Conservation (phyloP, 2,329 filamentous ascomycete genomes). For the Trichophyton verrucosum region DNA sequence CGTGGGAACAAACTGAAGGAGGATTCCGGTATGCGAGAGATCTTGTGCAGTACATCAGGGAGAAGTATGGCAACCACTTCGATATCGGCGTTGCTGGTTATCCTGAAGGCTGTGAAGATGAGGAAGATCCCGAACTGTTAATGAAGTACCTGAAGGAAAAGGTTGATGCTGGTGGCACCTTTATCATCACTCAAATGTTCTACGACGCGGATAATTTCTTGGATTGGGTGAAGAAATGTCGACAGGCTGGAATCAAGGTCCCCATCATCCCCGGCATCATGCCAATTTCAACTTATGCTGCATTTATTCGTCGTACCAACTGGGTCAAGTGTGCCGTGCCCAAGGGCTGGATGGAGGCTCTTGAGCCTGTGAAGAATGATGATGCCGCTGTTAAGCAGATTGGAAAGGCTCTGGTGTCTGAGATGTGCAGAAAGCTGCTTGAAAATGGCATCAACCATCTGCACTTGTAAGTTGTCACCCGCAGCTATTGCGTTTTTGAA, state of each 20-base stretch:
- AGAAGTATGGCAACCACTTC: conserved; percentile 76
- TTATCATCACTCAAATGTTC: conserved; percentile 98
- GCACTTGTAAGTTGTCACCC: conserved; percentile 55
- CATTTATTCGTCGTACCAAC: conserved; percentile 77
- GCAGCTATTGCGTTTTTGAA: neutral
- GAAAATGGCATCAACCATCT: conserved; percentile 72
- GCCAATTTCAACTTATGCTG: conserved; percentile 89
- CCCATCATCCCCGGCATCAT: conserved; percentile 81
- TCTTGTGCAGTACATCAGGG: conserved; percentile 69
- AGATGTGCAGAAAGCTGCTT: conserved; percentile 80
- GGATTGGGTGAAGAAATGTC: conserved; percentile 75
- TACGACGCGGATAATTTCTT: conserved; percentile 96
- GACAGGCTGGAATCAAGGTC: conserved; percentile 68
- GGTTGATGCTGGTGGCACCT: conserved; percentile 82
- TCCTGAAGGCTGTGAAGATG: conserved; percentile 89
- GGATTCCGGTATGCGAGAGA: conserved; percentile 89
- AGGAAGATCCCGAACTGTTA: conserved; percentile 70
- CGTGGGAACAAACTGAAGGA: conserved; percentile 77
- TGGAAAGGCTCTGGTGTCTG: conserved; percentile 72
- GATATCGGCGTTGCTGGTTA: conserved; percentile 97
- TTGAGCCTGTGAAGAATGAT: conserved; percentile 94
- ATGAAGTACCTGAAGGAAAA: conserved; percentile 94
- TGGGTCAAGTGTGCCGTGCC: conserved; percentile 85
- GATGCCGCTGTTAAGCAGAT: conserved; percentile 84
- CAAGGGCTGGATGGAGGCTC: conserved; percentile 60